A percentile compares a stretch with the other conserved stretches of the same genome.
Conservation (phyloP, 2,329 filamentous ascomycete species). For the Clonostachys rosea region DNA sequence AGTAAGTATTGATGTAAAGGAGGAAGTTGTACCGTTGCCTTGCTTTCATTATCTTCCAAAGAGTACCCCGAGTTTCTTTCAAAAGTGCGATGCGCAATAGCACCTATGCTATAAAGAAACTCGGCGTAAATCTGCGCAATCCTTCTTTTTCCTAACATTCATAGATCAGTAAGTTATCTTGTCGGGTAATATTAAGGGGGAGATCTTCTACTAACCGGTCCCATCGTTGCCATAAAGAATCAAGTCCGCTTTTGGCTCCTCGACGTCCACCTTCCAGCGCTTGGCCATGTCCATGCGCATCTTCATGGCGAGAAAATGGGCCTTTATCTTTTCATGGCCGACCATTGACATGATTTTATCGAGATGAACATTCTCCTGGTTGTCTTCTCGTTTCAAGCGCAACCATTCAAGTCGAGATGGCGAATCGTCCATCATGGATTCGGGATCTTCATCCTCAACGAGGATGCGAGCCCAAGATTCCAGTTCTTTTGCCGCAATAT, state of each 20-base stretch:
- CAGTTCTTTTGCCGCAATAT: no score
- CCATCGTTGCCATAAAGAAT: background rate
- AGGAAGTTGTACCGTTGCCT: no score
- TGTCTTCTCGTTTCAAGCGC: background rate
- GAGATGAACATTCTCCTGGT: background rate
- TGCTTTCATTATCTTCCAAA: no score
- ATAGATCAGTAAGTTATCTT: conserved; percentile 16
- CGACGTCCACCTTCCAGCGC: background rate
- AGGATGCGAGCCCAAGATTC: background rate
- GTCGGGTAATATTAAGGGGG: background rate
- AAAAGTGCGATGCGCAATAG: background rate
- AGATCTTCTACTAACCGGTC: background rate
- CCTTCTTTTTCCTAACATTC: background rate
- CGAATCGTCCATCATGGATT: background rate
- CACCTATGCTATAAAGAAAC: background rate
- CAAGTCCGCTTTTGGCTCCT: background rate
- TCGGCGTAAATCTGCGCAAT: background rate
- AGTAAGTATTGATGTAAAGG: no score
- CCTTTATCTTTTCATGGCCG: background rate
- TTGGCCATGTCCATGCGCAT: background rate
- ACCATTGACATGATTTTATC: background rate
- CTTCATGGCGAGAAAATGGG: background rate
- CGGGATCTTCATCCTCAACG: background rate
- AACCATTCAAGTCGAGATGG: background rate
- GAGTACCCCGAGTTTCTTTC: background rate